Evolutionary conservation across 805 yeast species (phyloP), one percentile per base, ranked within the genome.

Genomic region (Yueomyces sinensis): DNA sequence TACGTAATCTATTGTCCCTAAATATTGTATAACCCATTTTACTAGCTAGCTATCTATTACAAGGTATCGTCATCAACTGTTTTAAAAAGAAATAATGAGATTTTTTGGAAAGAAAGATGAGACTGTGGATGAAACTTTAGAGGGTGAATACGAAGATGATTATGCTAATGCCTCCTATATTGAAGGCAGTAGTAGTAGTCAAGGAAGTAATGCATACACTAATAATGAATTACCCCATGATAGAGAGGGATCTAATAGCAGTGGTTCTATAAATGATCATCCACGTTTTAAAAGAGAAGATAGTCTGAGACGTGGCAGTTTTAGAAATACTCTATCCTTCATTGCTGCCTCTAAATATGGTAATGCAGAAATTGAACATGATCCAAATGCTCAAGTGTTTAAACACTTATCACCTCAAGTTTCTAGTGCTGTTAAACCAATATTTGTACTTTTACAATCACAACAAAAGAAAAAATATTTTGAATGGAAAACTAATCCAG

Each of bases 391-490:
- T 27, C 31, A 23, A n/a, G 13, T 41, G 14, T 41, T 43, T 27
- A 33, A 39, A 17, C 33, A 39, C 11, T 20, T 42, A 27, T 47
- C 48, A 4, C 25, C 31, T 15, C 43, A 39, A 9, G 22, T 44
- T 9, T 32, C 34, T 27, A 30, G 30, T 13, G 32, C 31, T 15
- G 32, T 42, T 4, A 41, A 36, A 23, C 49, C 50, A 5, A 27
- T 40, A 23, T 29, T 44, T 19, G 43, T 37, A 16, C 25, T 46
- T 15, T 25, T 41, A 17, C 40, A 41, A 31, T 42, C 47, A 14
- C 43, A 43, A 23, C 29, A 32, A 7, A 32, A 33, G n/a, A 44
- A 44, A 28, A 31, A 23, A 7, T 46, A 44, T 32, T 44, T 37
- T 30, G 40, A 38, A 20, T 44, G 38, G 36, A 20, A 11, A 7